Percentiles rank a stretch among this genome's conserved stretches.
These are phyloP conservation scores for Letharia columbiana DNA, from an alignment of 495 filamentous ascomycete species.

Conservation along the genomic window DNA sequence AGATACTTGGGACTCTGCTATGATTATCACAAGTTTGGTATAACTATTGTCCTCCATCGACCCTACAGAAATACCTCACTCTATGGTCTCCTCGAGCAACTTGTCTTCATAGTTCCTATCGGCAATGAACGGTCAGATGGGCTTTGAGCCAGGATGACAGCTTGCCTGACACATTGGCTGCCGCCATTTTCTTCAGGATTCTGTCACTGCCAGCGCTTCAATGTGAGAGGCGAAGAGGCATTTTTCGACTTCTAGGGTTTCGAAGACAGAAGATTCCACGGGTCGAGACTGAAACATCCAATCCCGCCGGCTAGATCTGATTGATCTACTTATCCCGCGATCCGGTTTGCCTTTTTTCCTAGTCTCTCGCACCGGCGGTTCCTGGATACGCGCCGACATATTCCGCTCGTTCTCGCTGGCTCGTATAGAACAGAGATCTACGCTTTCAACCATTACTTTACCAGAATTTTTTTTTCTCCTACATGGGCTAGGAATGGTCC, in stretches of 20 bases:
- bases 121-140: not conserved
- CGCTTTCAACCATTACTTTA: not conserved
- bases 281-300: constrained; percentile 10
- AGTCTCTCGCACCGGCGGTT: constrained; percentile 10
- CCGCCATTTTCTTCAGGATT: not conserved
- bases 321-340: constrained; percentile 8
- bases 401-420: constrained; percentile 14
- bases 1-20: not conserved
- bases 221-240: constrained; percentile 1
- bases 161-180: not conserved
- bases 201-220: constrained; percentile 3
- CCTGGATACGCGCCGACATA: constrained; percentile 14
- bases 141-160: not conserved
- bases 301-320: constrained; percentile 10
- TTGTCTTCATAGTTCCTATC: not conserved
- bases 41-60: not conserved
- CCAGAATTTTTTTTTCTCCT: constrained; percentile 1
- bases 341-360: constrained; percentile 14
- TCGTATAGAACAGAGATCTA: constrained; percentile 13
- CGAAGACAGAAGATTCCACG: not conserved
- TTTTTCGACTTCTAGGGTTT: constrained; percentile 4
- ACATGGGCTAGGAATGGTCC: not conserved
- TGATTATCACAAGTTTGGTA: not conserved
- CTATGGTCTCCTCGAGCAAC: not conserved
- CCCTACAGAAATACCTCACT: not conserved